Percentiles rank a stretch among this genome's conserved stretches.
These are phyloP conservation scores for Micractinium sp. DNA, from an alignment of 139 green algal genomes.

Conservation along the genomic window DNA sequence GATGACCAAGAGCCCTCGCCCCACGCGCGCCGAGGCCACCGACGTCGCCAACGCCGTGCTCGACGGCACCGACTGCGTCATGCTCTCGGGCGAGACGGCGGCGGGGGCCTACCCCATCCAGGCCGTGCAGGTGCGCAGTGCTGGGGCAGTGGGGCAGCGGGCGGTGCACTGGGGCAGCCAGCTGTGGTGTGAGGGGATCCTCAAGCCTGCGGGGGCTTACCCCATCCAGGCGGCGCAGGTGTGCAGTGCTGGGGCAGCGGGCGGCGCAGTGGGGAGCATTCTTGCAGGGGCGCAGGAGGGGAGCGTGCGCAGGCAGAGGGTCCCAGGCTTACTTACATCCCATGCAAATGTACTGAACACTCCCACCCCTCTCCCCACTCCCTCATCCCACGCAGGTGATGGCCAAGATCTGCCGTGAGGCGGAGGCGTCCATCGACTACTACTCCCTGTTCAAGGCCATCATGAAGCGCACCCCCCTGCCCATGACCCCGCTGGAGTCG, in stretches of 20 bases:
- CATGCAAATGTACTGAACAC: no score
- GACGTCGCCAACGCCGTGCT: conserved; percentile 98
- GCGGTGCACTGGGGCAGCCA: no score
- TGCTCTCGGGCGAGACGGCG: conserved; percentile 97
- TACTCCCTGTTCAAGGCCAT: conserved; percentile 93
- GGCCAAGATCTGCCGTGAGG: conserved; percentile 93
- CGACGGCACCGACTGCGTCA: conserved; percentile 97
- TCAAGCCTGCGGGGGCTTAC: conserved; percentile 89
- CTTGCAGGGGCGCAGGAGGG: no score
- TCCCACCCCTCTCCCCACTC: neutral
- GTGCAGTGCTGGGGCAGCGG: no score
- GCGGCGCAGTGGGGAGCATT: no score
- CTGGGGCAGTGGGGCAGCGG: no score
- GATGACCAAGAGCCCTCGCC: conserved; percentile 95
- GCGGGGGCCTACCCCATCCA: conserved; percentile 90
- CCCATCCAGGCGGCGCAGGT: conserved; percentile 87
- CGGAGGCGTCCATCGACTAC: conserved; percentile 93
- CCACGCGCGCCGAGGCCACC: conserved; percentile 94
- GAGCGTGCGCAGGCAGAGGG: no score
- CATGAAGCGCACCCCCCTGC: conserved; percentile 86
- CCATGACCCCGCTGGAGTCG: conserved; percentile 75
- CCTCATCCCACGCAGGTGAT: conserved; percentile 70
- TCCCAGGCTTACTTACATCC: neutral
- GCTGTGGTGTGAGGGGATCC: no score
- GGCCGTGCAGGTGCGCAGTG: conserved; percentile 76